A percentile compares a stretch with the other conserved stretches of the same genome.
Evolutionary conservation across 768 basidiomycete genomes (phyloP).

Genomic region (Mycena galericulata): DNA sequence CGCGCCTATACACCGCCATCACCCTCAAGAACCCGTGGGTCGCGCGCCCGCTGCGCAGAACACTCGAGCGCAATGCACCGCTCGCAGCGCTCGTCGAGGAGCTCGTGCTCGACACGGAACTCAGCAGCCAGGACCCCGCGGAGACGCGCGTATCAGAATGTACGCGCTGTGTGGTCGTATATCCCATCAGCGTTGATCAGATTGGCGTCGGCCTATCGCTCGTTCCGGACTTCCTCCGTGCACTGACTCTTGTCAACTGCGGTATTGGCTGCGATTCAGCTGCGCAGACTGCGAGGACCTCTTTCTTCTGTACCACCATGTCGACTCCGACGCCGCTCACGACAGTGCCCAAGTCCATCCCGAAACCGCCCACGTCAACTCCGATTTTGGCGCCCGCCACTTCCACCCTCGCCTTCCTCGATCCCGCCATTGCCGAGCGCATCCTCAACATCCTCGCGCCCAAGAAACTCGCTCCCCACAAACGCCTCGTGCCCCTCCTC

Average conservation of each 20-base stretch:
- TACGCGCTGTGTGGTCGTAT: too few relatives aligned
- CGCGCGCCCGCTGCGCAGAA: conserved; percentile 16
- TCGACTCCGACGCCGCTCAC: background rate
- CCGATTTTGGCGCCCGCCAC: too few relatives aligned
- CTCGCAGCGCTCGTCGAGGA: conserved; percentile 1
- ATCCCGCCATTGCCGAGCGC: conserved; percentile 16
- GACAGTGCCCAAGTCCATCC: too few relatives aligned
- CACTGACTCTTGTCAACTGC: too few relatives aligned
- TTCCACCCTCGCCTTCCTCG: conserved; percentile 20
- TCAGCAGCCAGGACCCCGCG: conserved; percentile 16
- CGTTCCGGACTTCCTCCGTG: too few relatives aligned
- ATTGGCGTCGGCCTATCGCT: too few relatives aligned
- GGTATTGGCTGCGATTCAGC: too few relatives aligned
- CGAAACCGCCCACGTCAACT: too few relatives aligned
- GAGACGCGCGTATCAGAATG: conserved; percentile 27
- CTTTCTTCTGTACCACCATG: too few relatives aligned
- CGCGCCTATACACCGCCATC: conserved; percentile 18
- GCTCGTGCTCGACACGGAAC: conserved; percentile 20
- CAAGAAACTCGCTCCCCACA: conserved; percentile 30
- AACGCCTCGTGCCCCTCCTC: conserved; percentile 21
- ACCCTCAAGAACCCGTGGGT: conserved; percentile 25
- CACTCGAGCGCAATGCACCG: background rate
- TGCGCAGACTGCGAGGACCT: too few relatives aligned
- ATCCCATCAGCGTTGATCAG: too few relatives aligned
- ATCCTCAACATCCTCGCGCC: conserved; percentile 22